phyloP scores from a whole-genome alignment of 2,329 filamentous ascomycete species.

The Aspergillus terreus region DNA sequence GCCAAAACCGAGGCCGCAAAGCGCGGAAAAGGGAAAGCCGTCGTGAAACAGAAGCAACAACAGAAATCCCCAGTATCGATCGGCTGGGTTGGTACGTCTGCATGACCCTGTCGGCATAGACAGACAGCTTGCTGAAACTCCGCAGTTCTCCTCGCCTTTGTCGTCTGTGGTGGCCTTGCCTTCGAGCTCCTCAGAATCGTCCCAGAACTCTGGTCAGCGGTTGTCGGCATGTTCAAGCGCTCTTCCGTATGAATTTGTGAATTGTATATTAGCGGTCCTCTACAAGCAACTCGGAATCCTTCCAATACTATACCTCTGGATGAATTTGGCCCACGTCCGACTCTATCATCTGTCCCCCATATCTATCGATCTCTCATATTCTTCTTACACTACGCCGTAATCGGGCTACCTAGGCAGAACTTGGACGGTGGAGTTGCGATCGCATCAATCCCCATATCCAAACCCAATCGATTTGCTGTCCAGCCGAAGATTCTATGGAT shows the following conservation, averaged over 20 bases:
- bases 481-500: too few species aligned
- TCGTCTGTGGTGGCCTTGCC: conserved; percentile 58
- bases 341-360: too few species aligned
- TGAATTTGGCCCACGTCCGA: too few species aligned
- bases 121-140: conserved; percentile 10
- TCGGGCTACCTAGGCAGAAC: too few species aligned
- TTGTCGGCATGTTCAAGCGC: conserved; percentile 25
- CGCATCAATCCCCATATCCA: too few species aligned
- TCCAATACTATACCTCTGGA: not conserved
- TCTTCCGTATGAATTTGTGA: conserved; percentile 16
- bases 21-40: conserved; percentile 52
- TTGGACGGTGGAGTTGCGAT: too few species aligned
- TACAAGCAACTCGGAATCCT: not conserved
- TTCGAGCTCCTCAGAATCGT: conserved; percentile 53
- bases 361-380: too few species aligned
- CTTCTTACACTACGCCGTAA: too few species aligned
- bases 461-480: too few species aligned
- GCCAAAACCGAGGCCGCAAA: conserved; percentile 58
- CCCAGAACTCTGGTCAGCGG: conserved; percentile 37
- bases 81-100: conserved; percentile 58
- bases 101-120: not conserved
- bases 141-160: conserved; percentile 60
- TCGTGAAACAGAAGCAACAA: conserved; percentile 46
- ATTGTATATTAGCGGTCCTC: not conserved
- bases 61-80: conserved; percentile 53